Percentiles rank a stretch among this genome's conserved stretches.
These are phyloP conservation scores for Phialophora expanda DNA, from an alignment of 2,329 filamentous ascomycete genomes.

Conservation along the genomic window DNA sequence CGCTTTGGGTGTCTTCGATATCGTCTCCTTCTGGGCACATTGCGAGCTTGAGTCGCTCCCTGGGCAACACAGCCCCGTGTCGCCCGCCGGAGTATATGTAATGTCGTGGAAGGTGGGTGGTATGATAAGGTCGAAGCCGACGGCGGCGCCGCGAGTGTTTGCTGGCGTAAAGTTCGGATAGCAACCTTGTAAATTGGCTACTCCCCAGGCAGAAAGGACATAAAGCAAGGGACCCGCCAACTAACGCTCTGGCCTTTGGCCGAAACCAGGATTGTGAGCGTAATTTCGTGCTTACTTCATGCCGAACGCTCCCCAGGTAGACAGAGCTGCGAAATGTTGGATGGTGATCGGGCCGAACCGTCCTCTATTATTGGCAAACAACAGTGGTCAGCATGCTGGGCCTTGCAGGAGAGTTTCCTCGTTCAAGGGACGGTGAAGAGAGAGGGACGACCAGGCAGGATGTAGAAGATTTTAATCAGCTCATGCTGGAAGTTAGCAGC, in stretches of 20 bases:
- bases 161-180: not conserved
- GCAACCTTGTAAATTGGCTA: not conserved
- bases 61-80: not conserved
- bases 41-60: not conserved
- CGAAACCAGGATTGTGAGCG: not conserved
- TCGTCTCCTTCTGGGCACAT: conserved; percentile 15
- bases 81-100: not conserved
- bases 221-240: not conserved
- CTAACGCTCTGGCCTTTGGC: not conserved
- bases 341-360: conserved; percentile 18
- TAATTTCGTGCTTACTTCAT: conserved; percentile 16
- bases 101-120: not conserved
- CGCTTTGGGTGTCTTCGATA: conserved; percentile 7
- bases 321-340: conserved; percentile 5
- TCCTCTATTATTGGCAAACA: not conserved
- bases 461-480: conserved; percentile 8
- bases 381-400: conserved; percentile 1
- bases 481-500: conserved; percentile 1
- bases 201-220: conserved; percentile 5
- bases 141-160: not conserved
- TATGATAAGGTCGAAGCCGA: not conserved
- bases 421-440: conserved; percentile 4
- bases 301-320: not conserved
- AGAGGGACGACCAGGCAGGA: not conserved
- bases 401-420: conserved; percentile 3